Evolutionary conservation across 768 basidiomycete species (phyloP).

Genomic region (Xerocomellus intermedius): DNA sequence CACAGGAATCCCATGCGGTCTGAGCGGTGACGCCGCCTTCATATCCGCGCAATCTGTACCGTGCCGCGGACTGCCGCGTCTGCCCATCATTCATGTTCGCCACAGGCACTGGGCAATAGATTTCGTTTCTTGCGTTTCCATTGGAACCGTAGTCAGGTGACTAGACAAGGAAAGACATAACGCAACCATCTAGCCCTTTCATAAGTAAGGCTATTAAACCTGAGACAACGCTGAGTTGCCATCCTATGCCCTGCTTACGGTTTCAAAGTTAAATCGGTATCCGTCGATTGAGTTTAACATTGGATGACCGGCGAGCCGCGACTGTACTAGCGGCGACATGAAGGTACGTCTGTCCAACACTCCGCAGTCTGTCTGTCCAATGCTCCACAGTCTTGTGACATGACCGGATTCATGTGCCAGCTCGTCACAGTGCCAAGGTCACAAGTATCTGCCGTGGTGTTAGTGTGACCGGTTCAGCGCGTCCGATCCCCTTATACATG

Average conservation of each 20-base stretch:
- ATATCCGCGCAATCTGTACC: slow-evolving; percentile 31
- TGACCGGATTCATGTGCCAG: background rate
- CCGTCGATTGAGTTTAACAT: background rate
- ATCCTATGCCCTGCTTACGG: background rate
- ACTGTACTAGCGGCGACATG: background rate
- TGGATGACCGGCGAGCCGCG: background rate
- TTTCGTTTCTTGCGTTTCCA: slow-evolving; percentile 22
- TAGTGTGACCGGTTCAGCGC: background rate
- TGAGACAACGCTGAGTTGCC: background rate
- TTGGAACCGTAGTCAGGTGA: slow-evolving; percentile 22
- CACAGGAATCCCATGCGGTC: background rate
- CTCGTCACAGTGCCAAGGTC: background rate
- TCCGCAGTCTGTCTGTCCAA: background rate
- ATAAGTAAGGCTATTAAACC: background rate
- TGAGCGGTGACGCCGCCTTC: slow-evolving; percentile 21
- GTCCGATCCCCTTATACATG: background rate
- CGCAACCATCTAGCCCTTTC: background rate
- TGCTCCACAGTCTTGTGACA: background rate
- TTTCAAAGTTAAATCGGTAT: background rate
- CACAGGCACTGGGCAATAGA: slow-evolving; percentile 31
- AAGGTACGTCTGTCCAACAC: background rate
- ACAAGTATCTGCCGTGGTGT: background rate
- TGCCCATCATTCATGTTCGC: slow-evolving; percentile 26
- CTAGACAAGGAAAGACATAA: slow-evolving; percentile 8
- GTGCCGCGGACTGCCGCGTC: slow-evolving; percentile 25